Conservation (phyloP, 331 rosid species). For the Malus hybrid region DNA sequence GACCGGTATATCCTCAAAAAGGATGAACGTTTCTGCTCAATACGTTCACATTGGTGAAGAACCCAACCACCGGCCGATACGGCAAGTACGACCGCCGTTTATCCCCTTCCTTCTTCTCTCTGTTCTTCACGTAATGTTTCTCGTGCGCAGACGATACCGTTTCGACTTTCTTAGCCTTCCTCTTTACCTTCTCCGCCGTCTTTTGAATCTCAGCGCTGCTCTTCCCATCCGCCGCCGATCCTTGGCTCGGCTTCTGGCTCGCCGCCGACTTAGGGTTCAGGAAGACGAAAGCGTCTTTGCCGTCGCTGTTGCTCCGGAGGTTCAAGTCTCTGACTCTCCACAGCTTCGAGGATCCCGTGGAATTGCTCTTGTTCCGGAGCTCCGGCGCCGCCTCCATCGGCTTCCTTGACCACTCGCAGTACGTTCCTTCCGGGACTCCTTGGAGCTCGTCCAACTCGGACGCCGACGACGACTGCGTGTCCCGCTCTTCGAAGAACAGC, state of each 20-base stretch:
- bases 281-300: slow-evolving; percentile 70
- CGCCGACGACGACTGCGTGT: slow-evolving; percentile 8
- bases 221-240: not conserved
- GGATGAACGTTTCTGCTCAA: slow-evolving; percentile 76
- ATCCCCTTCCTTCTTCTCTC: slow-evolving; percentile 56
- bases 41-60: slow-evolving; percentile 58
- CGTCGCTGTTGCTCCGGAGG: slow-evolving; percentile 72
- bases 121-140: slow-evolving; percentile 56
- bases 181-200: not conserved
- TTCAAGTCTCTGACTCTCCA: slow-evolving; percentile 64
- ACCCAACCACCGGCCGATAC: slow-evolving; percentile 70
- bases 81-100: slow-evolving; percentile 75
- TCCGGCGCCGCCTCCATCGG: slow-evolving; percentile 29
- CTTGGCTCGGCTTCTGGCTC: slow-evolving; percentile 9
- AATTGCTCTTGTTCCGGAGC: slow-evolving; percentile 56
- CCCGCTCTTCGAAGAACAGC: slow-evolving; percentile 34
- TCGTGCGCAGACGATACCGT: slow-evolving; percentile 63
- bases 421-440: slow-evolving; percentile 28
- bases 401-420: slow-evolving; percentile 60
- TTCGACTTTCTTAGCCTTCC: slow-evolving; percentile 7
- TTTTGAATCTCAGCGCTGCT: not conserved
- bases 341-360: slow-evolving; percentile 70
- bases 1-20: slow-evolving; percentile 14
- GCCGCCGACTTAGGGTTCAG: slow-evolving; percentile 26
- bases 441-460: slow-evolving; percentile 20